Conservation (phyloP, 139 green algal genomes). For the Desmodesmus armatus region DNA sequence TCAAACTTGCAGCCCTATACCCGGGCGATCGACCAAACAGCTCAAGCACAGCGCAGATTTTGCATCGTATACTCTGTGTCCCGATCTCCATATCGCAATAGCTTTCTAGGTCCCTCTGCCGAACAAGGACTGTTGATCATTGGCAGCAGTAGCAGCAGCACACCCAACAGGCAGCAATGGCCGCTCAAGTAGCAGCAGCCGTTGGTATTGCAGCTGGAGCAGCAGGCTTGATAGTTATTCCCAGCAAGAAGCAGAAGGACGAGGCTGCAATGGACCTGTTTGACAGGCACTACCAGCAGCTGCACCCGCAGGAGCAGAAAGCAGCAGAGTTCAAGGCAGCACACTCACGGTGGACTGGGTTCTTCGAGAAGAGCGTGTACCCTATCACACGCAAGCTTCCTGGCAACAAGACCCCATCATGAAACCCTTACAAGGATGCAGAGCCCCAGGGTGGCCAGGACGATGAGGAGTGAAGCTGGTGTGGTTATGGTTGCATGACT, state of each 20-base stretch:
- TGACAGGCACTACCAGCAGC: slow-evolving; percentile 46
- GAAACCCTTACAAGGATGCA: slow-evolving; percentile 65
- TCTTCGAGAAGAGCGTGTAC: slow-evolving; percentile 66
- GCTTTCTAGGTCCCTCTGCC: neutral
- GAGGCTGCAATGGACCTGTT: slow-evolving; percentile 58
- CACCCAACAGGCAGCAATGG: neutral
- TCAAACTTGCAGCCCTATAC: too few relatives aligned
- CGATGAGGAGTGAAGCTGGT: too few relatives aligned
- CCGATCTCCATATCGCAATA: neutral
- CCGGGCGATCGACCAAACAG: neutral
- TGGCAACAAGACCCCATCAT: slow-evolving; percentile 57
- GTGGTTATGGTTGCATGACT: too few relatives aligned
- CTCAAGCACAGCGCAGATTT: neutral
- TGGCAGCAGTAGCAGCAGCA: neutral
- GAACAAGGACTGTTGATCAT: neutral
- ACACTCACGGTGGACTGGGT: slow-evolving; percentile 57
- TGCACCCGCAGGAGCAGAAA: slow-evolving; percentile 51
- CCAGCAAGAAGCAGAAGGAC: slow-evolving; percentile 63
- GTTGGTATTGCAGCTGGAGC: slow-evolving; percentile 8
- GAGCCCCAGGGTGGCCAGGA: slow-evolving; percentile 43
- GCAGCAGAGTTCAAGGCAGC: slow-evolving; percentile 62
- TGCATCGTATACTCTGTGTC: neutral
- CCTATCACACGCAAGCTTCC: slow-evolving; percentile 64
- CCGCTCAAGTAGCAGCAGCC: slow-evolving; percentile 32
- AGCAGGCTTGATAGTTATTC: slow-evolving; percentile 51